Conservation (phyloP, 116 monocot species). For the Zostera marina region DNA sequence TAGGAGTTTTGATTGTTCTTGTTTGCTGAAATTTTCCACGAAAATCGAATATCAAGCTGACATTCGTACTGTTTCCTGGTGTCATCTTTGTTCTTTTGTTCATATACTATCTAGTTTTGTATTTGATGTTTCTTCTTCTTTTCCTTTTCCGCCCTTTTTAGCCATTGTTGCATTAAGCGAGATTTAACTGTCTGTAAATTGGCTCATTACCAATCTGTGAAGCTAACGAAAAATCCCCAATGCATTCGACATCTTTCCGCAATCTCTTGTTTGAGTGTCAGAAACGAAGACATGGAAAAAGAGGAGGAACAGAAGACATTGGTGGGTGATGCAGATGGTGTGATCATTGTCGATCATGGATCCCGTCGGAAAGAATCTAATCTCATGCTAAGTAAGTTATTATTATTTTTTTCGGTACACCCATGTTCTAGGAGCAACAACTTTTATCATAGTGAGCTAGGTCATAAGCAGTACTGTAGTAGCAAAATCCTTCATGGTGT, state of each 20-base stretch:
- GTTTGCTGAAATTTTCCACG: too few relatives aligned
- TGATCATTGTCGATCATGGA: constrained; percentile 71
- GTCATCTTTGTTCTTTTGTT: too few relatives aligned
- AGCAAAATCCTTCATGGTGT: neutral
- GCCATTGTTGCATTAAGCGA: neutral
- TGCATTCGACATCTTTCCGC: constrained; percentile 7
- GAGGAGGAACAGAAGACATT: constrained; percentile 1
- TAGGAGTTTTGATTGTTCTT: too few relatives aligned
- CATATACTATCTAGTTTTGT: too few relatives aligned
- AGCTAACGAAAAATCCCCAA: constrained; percentile 9
- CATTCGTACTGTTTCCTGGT: too few relatives aligned
- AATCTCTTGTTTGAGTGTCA: constrained; percentile 14
- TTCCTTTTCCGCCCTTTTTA: neutral
- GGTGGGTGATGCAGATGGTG: constrained; percentile 28
- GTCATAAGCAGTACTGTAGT: too few relatives aligned
- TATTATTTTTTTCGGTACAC: neutral
- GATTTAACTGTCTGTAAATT: constrained; percentile 3
- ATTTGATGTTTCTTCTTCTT: neutral
- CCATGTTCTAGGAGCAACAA: too few relatives aligned
- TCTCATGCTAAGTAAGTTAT: constrained; percentile 51
- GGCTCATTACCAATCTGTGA: constrained; percentile 16
- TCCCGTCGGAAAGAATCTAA: constrained; percentile 67
- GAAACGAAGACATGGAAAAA: constrained; percentile 9
- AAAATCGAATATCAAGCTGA: too few relatives aligned
- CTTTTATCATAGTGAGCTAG: too few relatives aligned